phyloP scores from a whole-genome alignment of 2,329 filamentous ascomycete genomes.

The Trichoderma guizhouense region DNA sequence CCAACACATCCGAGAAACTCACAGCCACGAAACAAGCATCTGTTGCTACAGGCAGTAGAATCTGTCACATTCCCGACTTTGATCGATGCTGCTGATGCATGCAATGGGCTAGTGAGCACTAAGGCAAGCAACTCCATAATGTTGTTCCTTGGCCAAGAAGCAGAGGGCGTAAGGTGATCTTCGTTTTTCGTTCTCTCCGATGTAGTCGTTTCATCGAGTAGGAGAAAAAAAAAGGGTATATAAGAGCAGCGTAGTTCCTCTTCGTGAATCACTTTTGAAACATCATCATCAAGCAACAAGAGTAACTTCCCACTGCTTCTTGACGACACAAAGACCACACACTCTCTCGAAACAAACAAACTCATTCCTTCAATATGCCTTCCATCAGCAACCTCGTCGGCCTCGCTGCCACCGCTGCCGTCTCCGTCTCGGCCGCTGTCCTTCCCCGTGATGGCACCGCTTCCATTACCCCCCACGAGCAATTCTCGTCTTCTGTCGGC shows the following conservation, averaged over 20 bases:
- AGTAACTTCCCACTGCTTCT: background rate
- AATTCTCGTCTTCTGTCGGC: conserved; percentile 55
- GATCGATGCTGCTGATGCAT: background rate
- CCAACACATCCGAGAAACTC: background rate
- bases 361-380: conserved; percentile 27
- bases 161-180: background rate
- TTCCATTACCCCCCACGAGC: conserved; percentile 52
- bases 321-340: background rate
- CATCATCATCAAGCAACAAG: background rate
- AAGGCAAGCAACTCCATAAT: conserved; percentile 5
- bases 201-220: background rate
- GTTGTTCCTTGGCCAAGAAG: background rate
- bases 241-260: background rate
- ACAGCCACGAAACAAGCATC: background rate
- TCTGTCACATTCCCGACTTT: background rate
- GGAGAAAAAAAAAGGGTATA: background rate
- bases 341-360: conserved; percentile 2
- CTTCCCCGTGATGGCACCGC: conserved; percentile 30
- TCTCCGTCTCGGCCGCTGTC: conserved; percentile 28
- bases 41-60: background rate
- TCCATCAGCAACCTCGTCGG: conserved; percentile 29
- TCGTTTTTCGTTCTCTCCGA: background rate
- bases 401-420: conserved; percentile 27
- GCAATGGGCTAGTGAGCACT: conserved; percentile 3
- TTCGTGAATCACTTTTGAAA: background rate